These are phyloP conservation scores for Diplodia seriata DNA, from an alignment of 2,329 filamentous ascomycete species.

Conservation along the genomic window DNA sequence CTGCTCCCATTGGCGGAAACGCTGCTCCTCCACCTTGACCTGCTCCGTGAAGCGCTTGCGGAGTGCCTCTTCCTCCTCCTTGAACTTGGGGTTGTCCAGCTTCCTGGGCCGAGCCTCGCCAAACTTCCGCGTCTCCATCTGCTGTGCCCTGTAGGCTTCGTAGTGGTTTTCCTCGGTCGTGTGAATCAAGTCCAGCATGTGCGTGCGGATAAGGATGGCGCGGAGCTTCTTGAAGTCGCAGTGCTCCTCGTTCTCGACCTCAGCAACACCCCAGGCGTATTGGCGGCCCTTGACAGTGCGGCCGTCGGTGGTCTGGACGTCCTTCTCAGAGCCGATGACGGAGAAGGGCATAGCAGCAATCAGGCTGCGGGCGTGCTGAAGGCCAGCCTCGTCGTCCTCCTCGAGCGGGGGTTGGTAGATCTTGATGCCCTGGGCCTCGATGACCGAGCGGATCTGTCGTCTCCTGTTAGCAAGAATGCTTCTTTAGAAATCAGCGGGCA, in stretches of 20 bases:
- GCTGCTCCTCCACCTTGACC: conserved; percentile 99
- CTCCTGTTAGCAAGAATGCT: conserved; percentile 34
- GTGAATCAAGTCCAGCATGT: conserved; percentile 99
- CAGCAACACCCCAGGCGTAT: conserved; percentile 98
- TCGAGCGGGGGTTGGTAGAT: conserved; percentile 98
- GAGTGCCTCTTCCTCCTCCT: conserved; percentile 98
- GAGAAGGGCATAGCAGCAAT: conserved; percentile 99
- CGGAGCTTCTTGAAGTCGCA: conserved; percentile 99
- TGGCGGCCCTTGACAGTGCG: conserved; percentile 98
- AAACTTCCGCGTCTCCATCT: conserved; percentile 99
- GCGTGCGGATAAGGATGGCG: conserved; percentile 96
- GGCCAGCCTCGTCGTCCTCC: conserved; percentile 96
- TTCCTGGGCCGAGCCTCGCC: conserved; percentile 96
- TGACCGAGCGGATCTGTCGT: conserved; percentile 83
- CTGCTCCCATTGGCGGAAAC: conserved; percentile 99
- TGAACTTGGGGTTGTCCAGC: conserved; percentile 99
- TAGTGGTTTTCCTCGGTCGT: conserved; percentile 99
- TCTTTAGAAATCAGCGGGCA: conserved; percentile 1
- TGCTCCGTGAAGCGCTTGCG: conserved; percentile 99
- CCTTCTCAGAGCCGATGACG: conserved; percentile 98
- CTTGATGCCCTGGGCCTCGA: conserved; percentile 99
- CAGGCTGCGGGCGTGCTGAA: conserved; percentile 90
- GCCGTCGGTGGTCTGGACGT: conserved; percentile 94
- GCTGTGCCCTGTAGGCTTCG: conserved; percentile 97
- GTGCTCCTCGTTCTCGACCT: conserved; percentile 99